Base-by-base conservation (phyloP, 805 yeast genomes). In the Teunomyces kruisii region DNA sequence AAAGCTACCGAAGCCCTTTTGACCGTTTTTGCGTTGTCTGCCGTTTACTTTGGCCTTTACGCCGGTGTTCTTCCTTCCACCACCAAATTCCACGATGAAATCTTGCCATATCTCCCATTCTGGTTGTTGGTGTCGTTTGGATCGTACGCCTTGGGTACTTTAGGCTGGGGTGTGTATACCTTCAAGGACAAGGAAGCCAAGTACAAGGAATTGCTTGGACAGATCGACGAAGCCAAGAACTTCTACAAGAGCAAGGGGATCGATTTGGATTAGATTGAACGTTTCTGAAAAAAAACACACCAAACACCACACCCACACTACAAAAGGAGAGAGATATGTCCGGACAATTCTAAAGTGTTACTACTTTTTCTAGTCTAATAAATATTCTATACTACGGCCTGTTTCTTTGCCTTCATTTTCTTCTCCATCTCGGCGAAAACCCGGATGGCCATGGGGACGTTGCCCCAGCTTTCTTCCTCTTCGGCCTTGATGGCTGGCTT, bases 391-490 rank as follows among this genome's bases (percentile, higher is more conserved):
- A 13, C 38, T 16, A 15, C 22, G 26, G 26, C 19, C 35, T 14
- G 17, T 50, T 62, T 40, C 51, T 67, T 69, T 39, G 66, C 57
- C 50, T 82, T 80, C 58, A 86, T 65, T 57, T 72, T 72, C 66
- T 81, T 81, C 64, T 91, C 97, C 42, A 89, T 80, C 53, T 86
- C 85, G 1, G 96, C 89, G 71, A 91, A 92, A 4, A 81, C 97
- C 47, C 80, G 76, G 53, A 92, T 81, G 16, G 86, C 81, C 10
- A 84, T 73, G 7, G 96, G 96, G 43, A 91, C 84, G 43, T 78
- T 57, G 3, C 61, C 64, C 77, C 77, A 72, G 3, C 61, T 51
- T n/a, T 59, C 62, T 12, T 57, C 58, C 31, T 60, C 60, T 10
- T 49, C 62, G 9, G 39, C 38, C 31, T 49, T 51, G 48, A 47